phyloP scores from a whole-genome alignment of 768 basidiomycete genomes.

The Fibroporia radiculosa region DNA sequence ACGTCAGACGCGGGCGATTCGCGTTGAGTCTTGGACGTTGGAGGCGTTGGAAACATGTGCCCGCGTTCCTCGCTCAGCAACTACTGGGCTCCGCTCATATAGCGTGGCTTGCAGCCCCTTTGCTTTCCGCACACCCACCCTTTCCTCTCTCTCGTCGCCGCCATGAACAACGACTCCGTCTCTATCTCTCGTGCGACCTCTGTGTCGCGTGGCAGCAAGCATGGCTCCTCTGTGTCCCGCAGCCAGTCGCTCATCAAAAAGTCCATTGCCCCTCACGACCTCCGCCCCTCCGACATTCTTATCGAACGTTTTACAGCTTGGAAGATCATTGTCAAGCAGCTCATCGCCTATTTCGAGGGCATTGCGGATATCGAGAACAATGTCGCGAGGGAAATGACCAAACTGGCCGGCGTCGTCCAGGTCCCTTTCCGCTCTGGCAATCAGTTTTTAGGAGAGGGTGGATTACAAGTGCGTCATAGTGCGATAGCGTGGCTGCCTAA shows the following conservation, averaged over 20 bases:
- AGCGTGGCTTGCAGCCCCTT: too few relatives aligned
- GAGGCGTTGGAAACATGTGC: background rate
- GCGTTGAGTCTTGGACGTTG: conserved; percentile 2
- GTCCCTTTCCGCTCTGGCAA: conserved; percentile 94
- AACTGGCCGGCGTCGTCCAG: conserved; percentile 92
- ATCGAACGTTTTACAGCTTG: conserved; percentile 92
- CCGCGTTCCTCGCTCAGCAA: background rate
- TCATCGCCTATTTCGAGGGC: conserved; percentile 85
- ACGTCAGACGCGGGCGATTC: background rate
- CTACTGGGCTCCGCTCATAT: too few relatives aligned
- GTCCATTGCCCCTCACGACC: conserved; percentile 83
- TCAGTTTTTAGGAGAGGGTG: conserved; percentile 97
- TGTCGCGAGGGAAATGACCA: conserved; percentile 86
- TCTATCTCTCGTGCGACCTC: conserved; percentile 67
- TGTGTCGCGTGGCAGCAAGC: conserved; percentile 50
- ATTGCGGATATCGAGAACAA: conserved; percentile 91
- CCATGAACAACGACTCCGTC: conserved; percentile 28
- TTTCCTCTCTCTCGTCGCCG: background rate
- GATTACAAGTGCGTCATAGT: conserved; percentile 62
- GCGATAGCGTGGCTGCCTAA: background rate
- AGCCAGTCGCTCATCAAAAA: conserved; percentile 90
- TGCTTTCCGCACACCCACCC: background rate
- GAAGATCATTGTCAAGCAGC: conserved; percentile 96
- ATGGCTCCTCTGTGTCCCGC: conserved; percentile 67
- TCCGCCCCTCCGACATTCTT: conserved; percentile 90